Base-by-base conservation (phyloP, 2,329 filamentous ascomycete species). In the Xylariaceae sp. region DNA sequence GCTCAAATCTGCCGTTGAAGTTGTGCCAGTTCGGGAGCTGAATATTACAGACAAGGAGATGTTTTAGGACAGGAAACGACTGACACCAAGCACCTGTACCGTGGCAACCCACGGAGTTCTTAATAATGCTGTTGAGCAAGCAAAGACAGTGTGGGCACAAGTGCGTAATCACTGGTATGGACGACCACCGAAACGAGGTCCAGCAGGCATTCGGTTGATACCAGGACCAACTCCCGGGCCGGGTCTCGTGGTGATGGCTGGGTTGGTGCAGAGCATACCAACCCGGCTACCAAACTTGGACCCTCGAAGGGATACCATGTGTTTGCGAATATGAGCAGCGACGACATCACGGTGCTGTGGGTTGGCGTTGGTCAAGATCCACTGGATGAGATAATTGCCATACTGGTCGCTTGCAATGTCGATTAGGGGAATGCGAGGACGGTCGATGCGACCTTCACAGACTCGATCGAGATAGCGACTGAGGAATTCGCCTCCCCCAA, bases 371-470 rank as follows among this genome's bases (percentile, higher is more conserved):
- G 89, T 91, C 62, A 98, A 76, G 62, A 98, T 93, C 80, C 94
- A 95, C 68, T 98, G 93, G 53, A 98, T 88, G 53, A 98, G 79
- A 63, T 98, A 98, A 71, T 98, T 98, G 58, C 93, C 93, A 63
- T 97, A 98, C 67, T 98, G 94, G 65, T 98, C 94, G 61, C 93
- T 94, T 53, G 93, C 88, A 71, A 97, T 97, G 64, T 98, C 92
- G 65, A 98, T 97, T 58, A 98, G 76, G 3, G 93, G 92, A 70
- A 97, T 97, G 44, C 93, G 90, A 49, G 93, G 92, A 55, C 93
- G 87, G 64, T 96, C 91, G 35, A 84, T 75, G 51, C 89, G 88
- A 47, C 89, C 89, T 65, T 95, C 92, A 65, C 91, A 97, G 49
- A 98, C 90, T 49, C 91, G 86, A 64, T 94, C 86, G 48, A 98